Evolutionary conservation across 768 basidiomycete species (phyloP).

Genomic region (Lactarius deliciosus): DNA sequence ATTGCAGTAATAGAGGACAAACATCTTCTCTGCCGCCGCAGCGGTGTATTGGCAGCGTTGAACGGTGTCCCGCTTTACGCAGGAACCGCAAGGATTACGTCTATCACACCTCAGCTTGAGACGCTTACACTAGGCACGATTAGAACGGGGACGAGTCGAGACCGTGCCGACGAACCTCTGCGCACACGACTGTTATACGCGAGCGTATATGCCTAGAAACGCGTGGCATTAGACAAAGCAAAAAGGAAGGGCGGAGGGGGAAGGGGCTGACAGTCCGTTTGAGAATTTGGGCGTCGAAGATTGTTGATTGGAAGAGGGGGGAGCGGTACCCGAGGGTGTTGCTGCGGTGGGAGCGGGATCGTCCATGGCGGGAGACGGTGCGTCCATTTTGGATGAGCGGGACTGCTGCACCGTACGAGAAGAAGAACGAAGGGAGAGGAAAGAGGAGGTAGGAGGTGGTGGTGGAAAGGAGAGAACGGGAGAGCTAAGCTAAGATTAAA

Average conservation of each 20-base stretch:
- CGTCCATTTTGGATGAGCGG: slow-evolving; percentile 8
- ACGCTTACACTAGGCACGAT: slow-evolving; percentile 69
- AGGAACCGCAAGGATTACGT: slow-evolving; percentile 72
- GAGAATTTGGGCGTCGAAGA: slow-evolving; percentile 33
- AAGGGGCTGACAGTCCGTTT: slow-evolving; percentile 34
- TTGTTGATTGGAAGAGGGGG: slow-evolving; percentile 10
- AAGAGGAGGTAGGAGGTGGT: not conserved
- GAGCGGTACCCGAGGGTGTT: not conserved
- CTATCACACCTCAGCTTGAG: slow-evolving; percentile 86
- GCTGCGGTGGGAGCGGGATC: not conserved
- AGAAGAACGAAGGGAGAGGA: not conserved
- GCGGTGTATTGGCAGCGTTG: slow-evolving; percentile 73
- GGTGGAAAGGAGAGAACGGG: slow-evolving; percentile 12
- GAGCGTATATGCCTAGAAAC: slow-evolving; percentile 62
- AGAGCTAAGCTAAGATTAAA: slow-evolving; percentile 6
- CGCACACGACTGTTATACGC: slow-evolving; percentile 77
- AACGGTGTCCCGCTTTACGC: slow-evolving; percentile 76
- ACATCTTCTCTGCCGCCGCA: slow-evolving; percentile 86
- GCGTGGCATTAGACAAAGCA: slow-evolving; percentile 8
- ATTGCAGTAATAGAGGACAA: slow-evolving; percentile 33
- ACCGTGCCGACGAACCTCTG: slow-evolving; percentile 53
- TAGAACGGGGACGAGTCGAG: not conserved
- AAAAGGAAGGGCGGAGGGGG: slow-evolving; percentile 5
- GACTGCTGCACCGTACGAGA: not conserved
- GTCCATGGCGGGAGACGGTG: slow-evolving; percentile 9